These are phyloP conservation scores for Calycina herbarum DNA, from an alignment of 2,329 filamentous ascomycete genomes.

Conservation along the genomic window DNA sequence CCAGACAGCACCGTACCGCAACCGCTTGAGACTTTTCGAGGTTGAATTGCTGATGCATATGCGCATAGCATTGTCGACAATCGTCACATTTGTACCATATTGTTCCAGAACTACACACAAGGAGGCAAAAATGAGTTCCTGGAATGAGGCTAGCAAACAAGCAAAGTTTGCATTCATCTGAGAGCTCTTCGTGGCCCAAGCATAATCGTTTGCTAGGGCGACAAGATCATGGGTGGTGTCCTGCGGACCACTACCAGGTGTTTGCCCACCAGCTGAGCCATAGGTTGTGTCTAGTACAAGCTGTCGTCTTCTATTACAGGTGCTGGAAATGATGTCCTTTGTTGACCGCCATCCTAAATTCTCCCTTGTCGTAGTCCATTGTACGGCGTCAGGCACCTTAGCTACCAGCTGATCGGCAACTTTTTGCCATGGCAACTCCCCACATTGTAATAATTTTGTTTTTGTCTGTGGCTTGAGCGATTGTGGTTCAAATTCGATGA, in stretches of 20 bases:
- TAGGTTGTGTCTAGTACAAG: background rate
- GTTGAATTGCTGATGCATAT: conserved; percentile 8
- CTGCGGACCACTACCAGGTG: background rate
- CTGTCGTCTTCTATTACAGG: background rate
- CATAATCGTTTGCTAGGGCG: conserved; percentile 6
- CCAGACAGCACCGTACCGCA: conserved; percentile 2
- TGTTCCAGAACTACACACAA: conserved; percentile 5
- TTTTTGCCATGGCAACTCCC: background rate
- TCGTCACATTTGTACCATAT: background rate
- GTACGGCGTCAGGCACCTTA: conserved; percentile 5
- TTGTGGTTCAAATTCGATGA: conserved; percentile 6
- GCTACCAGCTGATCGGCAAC: conserved; percentile 6
- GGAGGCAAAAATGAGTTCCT: conserved; percentile 8
- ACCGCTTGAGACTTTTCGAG: background rate
- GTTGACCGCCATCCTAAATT: conserved; percentile 5
- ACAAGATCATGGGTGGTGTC: conserved; percentile 2
- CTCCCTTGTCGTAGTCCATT: conserved; percentile 7
- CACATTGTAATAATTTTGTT: conserved; percentile 1
- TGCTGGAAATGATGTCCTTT: conserved; percentile 2
- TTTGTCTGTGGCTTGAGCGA: background rate
- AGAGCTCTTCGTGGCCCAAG: conserved; percentile 7
- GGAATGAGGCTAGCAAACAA: conserved; percentile 1
- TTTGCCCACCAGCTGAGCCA: background rate
- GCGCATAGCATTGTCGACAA: conserved; percentile 2
- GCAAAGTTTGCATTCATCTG: conserved; percentile 3